A percentile compares a stretch with the other conserved stretches of the same genome.
phyloP scores from a whole-genome alignment of 1,284 basidiomycete species.

The Cutaneotrichosporon sp. region DNA sequence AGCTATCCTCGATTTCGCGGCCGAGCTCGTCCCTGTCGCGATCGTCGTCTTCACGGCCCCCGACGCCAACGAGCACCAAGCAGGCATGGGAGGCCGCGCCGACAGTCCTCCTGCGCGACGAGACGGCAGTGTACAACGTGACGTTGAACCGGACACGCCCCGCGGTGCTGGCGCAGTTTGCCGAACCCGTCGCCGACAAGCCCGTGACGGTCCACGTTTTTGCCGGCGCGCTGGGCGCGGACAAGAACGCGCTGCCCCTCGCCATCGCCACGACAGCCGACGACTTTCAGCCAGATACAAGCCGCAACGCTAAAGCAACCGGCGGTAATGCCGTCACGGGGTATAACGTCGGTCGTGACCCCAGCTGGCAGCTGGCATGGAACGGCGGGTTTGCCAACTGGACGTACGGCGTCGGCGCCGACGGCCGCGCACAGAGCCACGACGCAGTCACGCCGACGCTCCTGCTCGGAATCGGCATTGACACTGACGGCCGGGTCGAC shows the following conservation, averaged over 20 bases:
- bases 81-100: background rate
- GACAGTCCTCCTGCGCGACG: slow-evolving; percentile 1
- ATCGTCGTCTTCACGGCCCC: background rate
- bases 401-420: slow-evolving; percentile 42
- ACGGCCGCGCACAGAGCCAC: background rate
- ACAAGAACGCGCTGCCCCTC: background rate
- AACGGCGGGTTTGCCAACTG: slow-evolving; percentile 58
- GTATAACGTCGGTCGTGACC: slow-evolving; percentile 20
- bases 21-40: background rate
- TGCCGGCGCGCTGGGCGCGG: background rate
- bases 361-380: slow-evolving; percentile 54
- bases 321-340: background rate
- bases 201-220: slow-evolving; percentile 4
- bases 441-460: background rate
- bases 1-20: background rate
- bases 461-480: slow-evolving; percentile 7
- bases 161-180: background rate
- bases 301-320: background rate
- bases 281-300: background rate
- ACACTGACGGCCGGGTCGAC: background rate
- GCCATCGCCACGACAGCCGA: background rate
- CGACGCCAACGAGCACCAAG: background rate
- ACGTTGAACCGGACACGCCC: slow-evolving; percentile 5
- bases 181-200: background rate
- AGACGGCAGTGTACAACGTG: background rate